Percentiles rank a stretch among this genome's conserved stretches.
Conservation (phyloP, 495 filamentous ascomycete species). For the Aspergillus avenaceus region DNA sequence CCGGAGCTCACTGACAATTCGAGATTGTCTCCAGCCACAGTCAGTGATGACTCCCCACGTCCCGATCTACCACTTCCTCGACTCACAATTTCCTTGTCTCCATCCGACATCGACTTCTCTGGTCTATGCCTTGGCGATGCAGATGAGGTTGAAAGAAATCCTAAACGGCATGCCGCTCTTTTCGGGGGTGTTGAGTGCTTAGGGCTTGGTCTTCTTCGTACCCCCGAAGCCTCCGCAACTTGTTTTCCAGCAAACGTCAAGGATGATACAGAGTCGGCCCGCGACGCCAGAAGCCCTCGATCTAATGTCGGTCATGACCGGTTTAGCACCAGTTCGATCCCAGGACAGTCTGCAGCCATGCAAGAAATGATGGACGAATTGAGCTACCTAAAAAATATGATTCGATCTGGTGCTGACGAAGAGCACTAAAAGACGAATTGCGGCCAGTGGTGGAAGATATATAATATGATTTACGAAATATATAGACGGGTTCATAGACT, state of each 20-base stretch:
- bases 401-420: slow-evolving; percentile 28
- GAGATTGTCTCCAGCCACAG: slow-evolving; percentile 32
- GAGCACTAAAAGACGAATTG: slow-evolving; percentile 6
- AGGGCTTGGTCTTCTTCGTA: slow-evolving; percentile 26
- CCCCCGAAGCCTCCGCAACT: slow-evolving; percentile 22
- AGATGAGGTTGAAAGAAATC: slow-evolving; percentile 37
- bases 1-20: slow-evolving; percentile 36
- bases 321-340: slow-evolving; percentile 19
- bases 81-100: slow-evolving; percentile 29
- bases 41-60: slow-evolving; percentile 26
- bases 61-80: slow-evolving; percentile 26
- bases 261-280: slow-evolving; percentile 6
- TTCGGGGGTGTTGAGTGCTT: slow-evolving; percentile 34
- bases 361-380: slow-evolving; percentile 50
- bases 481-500: too few relatives aligned
- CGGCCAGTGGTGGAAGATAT: too few relatives aligned
- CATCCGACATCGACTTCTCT: slow-evolving; percentile 27
- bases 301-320: slow-evolving; percentile 11
- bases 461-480: background rate
- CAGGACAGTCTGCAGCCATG: slow-evolving; percentile 36
- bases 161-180: slow-evolving; percentile 44
- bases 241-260: slow-evolving; percentile 19
- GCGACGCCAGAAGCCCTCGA: slow-evolving; percentile 5
- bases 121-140: slow-evolving; percentile 36
- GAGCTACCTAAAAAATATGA: slow-evolving; percentile 49